Conservation (phyloP, 768 basidiomycete genomes). For the Mycena belliarum region DNA sequence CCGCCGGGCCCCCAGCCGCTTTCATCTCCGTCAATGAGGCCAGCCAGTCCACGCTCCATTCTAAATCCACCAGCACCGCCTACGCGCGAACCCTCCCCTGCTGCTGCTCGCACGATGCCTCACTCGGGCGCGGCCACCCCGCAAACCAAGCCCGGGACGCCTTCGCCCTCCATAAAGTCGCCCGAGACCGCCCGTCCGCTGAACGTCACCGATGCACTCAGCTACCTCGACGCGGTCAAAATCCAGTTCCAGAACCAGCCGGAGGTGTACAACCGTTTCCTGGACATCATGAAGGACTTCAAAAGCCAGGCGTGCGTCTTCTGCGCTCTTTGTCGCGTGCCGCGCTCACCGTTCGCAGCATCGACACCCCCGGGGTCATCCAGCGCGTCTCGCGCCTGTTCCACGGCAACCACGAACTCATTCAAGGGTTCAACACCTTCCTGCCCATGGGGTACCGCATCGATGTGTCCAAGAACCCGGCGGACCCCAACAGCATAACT, state of each 20-base stretch:
- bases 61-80: conserved; percentile 8
- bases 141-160: conserved; percentile 18
- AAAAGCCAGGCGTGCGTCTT: conserved; percentile 85
- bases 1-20: conserved; percentile 4
- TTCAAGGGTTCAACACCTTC: conserved; percentile 98
- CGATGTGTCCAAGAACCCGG: conserved; percentile 74
- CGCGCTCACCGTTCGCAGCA: conserved; percentile 48
- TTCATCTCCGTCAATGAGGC: conserved; percentile 7
- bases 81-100: conserved; percentile 12
- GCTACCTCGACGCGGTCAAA: conserved; percentile 94
- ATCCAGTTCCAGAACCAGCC: conserved; percentile 86
- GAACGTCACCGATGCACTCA: conserved; percentile 91
- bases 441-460: conserved; percentile 93
- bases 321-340: conserved; percentile 13
- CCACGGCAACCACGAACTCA: conserved; percentile 84
- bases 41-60: conserved; percentile 16
- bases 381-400: conserved; percentile 92
- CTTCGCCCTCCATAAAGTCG: conserved; percentile 27
- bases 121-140: conserved; percentile 5
- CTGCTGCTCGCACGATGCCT: conserved; percentile 3
- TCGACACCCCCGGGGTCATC: conserved; percentile 97
- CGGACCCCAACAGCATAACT: conserved; percentile 71
- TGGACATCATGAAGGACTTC: conserved; percentile 99
- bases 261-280: conserved; percentile 91
- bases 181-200: conserved; percentile 61